Base-by-base conservation (phyloP, 345 rosid species). In the Limnanthes douglasii region DNA sequence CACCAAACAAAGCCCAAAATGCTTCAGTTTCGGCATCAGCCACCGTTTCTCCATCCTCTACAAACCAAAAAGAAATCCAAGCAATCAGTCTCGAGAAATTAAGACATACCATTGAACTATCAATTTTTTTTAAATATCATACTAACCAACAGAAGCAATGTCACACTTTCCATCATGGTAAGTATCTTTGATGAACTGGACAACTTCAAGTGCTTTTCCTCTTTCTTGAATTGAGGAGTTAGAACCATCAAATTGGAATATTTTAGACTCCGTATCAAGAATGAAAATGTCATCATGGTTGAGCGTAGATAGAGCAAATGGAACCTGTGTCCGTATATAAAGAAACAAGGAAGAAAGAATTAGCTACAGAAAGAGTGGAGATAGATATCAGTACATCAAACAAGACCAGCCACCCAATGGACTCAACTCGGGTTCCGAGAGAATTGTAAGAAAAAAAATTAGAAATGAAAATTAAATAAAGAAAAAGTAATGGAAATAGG, bases 1-100 rank as follows among this genome's bases (percentile, higher is more conserved):
- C 98, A 57, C 98, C 98, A 56, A 90, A 90, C 30, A 80, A 65
- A 20, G 66, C 85, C 98, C 96, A 90, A 66, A 90, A 90, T 37
- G 84, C 98, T 42, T 95, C 96, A 63, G 78, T 66, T 19, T 84
- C 98, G 39, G 85, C 74, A 77, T 84, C 98, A 50, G 96, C 96
- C 98, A 90, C 84, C 64, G 84, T 62, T 53, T 57, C 84, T 36
- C 96, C 98, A 61, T 90, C 98, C 93, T 90, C 96, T 90, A 48
- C 50, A 52, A 20, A 23, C 45, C 39, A 38, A 18, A 17, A 48
- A 38, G 15, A 4, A 21, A 34, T 27, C 53, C 24, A 40, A 37
- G 36, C 51, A 51, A 9, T 53, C 18, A 45, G 49, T 48, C 38
- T 26, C 11, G 48, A 2, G 31, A 15, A 56, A 32, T 16, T 1